Percentiles rank a stretch among this genome's conserved stretches.
phyloP scores from a whole-genome alignment of 768 basidiomycete genomes.

The Tulasnella sp. region DNA sequence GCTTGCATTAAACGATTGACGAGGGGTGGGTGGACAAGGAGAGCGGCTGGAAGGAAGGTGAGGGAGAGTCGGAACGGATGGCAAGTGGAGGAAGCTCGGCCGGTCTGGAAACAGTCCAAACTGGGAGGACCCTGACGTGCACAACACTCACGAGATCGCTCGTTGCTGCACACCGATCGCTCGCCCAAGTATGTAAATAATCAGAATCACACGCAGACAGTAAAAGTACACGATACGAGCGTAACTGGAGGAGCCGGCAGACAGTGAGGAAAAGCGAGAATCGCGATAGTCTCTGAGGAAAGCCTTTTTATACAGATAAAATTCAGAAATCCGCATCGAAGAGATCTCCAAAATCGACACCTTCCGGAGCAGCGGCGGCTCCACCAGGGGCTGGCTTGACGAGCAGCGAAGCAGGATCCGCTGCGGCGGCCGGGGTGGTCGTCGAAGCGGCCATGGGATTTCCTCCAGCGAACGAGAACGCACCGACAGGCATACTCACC shows the following conservation, averaged over 20 bases:
- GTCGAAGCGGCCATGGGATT: neutral
- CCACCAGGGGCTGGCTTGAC: neutral
- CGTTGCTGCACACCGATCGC: neutral
- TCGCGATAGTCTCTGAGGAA: neutral
- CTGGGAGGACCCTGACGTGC: neutral
- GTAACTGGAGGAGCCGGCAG: neutral
- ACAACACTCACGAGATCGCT: neutral
- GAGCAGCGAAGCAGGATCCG: neutral
- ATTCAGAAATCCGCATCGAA: slow-evolving; percentile 23
- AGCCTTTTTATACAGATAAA: no score
- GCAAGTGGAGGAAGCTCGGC: neutral
- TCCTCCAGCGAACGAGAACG: slow-evolving; percentile 17
- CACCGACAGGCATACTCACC: slow-evolving; percentile 22
- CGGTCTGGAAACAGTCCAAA: neutral
- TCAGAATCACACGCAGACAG: neutral
- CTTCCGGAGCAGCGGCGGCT: neutral
- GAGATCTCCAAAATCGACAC: slow-evolving; percentile 24
- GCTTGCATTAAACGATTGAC: neutral
- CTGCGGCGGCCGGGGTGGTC: neutral
- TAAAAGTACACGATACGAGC: slow-evolving; percentile 1
- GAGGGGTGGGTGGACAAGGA: neutral
- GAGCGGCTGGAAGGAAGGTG: neutral
- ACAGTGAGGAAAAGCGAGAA: neutral
- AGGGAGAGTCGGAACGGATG: neutral
- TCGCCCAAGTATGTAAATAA: neutral